Evolutionary conservation across 108 stramenopile species (phyloP).

Genomic region (Stephanodiscus minutulus): DNA sequence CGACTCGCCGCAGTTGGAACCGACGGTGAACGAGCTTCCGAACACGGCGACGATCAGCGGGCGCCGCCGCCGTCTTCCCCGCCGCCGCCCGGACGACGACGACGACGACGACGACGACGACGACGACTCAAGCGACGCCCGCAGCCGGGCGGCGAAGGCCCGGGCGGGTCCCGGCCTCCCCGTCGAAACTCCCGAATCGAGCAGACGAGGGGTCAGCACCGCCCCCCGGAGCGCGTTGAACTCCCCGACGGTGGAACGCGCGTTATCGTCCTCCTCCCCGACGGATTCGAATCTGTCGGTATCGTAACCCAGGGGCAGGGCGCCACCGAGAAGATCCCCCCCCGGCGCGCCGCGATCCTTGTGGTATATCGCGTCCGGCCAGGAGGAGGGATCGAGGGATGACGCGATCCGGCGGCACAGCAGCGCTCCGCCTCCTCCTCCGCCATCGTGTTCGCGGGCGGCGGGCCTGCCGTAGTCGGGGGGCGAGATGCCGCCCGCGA

Average conservation of each 20-base stretch:
- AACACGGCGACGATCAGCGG: conserved; percentile 13
- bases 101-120: too few species aligned
- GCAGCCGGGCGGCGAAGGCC: conserved; percentile 10
- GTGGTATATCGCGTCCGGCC: conserved; percentile 7
- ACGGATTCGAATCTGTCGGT: not conserved
- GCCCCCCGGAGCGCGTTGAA: conserved; percentile 20
- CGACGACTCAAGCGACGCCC: not conserved
- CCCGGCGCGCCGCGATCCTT: not conserved
- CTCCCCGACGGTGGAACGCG: conserved; percentile 17
- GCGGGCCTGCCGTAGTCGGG: not conserved
- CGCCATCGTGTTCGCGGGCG: not conserved
- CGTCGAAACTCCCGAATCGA: conserved; percentile 13
- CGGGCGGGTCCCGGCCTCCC: conserved; percentile 11
- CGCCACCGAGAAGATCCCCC: not conserved
- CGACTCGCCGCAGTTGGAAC: conserved; percentile 21
- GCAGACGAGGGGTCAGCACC: conserved; percentile 15
- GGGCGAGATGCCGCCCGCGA: not conserved
- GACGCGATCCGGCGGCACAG: not conserved
- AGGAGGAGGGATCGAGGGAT: not conserved
- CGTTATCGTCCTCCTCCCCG: conserved; percentile 15
- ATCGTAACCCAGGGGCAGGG: not conserved
- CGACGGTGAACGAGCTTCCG: conserved; percentile 22
- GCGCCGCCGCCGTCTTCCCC: too few species aligned
- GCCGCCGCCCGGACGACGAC: too few species aligned
- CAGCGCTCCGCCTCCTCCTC: too few species aligned